These are phyloP conservation scores for Fragaria vesca DNA, from an alignment of 306 rosid species.

Conservation along the genomic window DNA sequence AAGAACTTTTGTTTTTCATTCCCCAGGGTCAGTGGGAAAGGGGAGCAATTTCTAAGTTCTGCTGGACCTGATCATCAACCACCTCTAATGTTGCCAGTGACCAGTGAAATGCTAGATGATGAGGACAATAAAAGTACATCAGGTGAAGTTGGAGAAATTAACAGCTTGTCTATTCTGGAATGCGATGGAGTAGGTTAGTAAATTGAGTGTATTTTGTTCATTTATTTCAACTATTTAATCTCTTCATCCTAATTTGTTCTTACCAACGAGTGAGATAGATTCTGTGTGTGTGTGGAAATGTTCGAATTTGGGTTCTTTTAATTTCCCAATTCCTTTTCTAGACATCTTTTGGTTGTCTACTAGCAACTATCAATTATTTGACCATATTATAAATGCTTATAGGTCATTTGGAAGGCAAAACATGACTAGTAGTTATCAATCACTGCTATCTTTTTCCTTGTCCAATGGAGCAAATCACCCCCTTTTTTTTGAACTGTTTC, in stretches of 20 bases:
- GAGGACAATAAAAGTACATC: constrained; percentile 38
- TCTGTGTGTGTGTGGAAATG: not conserved
- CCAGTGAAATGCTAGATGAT: constrained; percentile 68
- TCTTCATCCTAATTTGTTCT: not conserved
- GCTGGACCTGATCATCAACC: constrained; percentile 78
- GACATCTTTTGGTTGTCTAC: not conserved
- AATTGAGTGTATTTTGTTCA: constrained; percentile 16
- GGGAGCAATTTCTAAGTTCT: constrained; percentile 60
- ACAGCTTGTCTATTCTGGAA: constrained; percentile 46
- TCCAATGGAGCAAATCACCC: not conserved
- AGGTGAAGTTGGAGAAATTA: constrained; percentile 43
- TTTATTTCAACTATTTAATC: not conserved
- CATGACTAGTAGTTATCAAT: not conserved
- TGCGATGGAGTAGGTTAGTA: constrained; percentile 64
- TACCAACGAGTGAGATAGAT: not conserved
- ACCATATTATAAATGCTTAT: not conserved
- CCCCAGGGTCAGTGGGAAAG: constrained; percentile 66
- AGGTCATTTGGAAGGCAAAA: not conserved
- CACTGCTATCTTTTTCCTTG: not conserved
- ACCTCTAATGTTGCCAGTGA: constrained; percentile 60
- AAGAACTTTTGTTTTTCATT: constrained; percentile 25
- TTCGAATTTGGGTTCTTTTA: not conserved
- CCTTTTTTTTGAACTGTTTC: not conserved
- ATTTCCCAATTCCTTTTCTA: not conserved
- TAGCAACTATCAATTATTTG: not conserved